Evolutionary conservation across 2,329 filamentous ascomycete genomes (phyloP).

Genomic region (Dothistroma septosporum): DNA sequence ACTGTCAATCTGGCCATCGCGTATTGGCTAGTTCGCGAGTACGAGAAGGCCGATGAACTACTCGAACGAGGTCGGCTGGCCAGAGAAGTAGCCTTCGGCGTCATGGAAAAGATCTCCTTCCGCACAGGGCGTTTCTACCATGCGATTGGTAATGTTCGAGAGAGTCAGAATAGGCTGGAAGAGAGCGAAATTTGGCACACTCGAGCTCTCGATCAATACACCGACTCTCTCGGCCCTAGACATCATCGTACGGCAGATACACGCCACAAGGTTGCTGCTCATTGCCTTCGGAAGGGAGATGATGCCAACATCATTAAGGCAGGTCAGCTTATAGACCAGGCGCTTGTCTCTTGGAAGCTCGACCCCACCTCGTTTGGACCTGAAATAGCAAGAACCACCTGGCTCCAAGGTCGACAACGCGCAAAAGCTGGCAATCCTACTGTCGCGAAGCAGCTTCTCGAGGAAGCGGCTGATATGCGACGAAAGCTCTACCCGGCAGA

Average conservation of each 20-base stretch:
- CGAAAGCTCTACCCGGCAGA: background rate
- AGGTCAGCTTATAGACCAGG: constrained; percentile 7
- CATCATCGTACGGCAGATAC: constrained; percentile 13
- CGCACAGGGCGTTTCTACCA: constrained; percentile 10
- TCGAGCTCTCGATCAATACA: constrained; percentile 6
- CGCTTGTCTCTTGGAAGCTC: constrained; percentile 2
- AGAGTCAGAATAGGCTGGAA: background rate
- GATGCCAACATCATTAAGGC: background rate
- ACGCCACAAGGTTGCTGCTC: constrained; percentile 1
- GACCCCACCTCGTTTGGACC: background rate
- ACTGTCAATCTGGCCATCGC: constrained; percentile 4
- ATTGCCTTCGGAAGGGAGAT: background rate
- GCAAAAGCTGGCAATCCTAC: background rate
- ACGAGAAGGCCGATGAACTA: background rate
- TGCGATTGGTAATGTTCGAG: constrained; percentile 10
- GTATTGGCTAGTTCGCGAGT: background rate
- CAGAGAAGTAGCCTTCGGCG: constrained; percentile 6
- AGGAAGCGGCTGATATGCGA: background rate
- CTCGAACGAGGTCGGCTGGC: background rate
- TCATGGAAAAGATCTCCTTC: constrained; percentile 2
- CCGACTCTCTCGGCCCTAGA: background rate
- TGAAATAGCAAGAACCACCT: constrained; percentile 10
- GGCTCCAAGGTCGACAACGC: constrained; percentile 3
- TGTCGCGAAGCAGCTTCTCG: background rate
- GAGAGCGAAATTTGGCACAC: constrained; percentile 7